Base-by-base conservation (phyloP, 2,329 filamentous ascomycete genomes). In the Cytospora leucostoma region DNA sequence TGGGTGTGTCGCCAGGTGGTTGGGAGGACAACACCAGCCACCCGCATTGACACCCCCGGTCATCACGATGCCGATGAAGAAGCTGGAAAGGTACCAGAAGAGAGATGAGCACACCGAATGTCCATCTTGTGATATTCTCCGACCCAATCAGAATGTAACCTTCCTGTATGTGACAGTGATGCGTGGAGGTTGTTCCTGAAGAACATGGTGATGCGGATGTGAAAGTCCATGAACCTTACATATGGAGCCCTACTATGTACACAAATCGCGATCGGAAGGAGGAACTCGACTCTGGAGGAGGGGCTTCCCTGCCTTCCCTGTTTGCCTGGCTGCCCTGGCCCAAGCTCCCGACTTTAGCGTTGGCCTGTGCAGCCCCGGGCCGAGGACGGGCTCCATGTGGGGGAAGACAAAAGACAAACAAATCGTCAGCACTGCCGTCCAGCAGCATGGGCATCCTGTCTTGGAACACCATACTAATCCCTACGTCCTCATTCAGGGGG, bases 1-100 rank as follows among this genome's bases (percentile, higher is more conserved):
- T 51, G 47, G 19, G 56, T 58, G 34, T 19, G 53, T 64, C 58
- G 61, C 52, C 34, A 50, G 52, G 64, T 65, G 64, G 64, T 65
- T 65, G 64, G 64, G 64, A 35, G 17, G 47, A 33, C 34, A 57
- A 61, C 64, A 65, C 64, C 64, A 65, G 64, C 64, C 64, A 65
- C 64, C 64, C 19, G n/a, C n/a, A 53, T 61, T 47, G 40, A 15
- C 17, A 44, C 8, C 58, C 53, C 2, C 5, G 40, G 10, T 1
- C 7, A 19, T 21, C 44, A 47, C 44, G n/a, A 19, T 7, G n/a
- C 19, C 44, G n/a, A 19, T 19, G 44, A 47, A 19, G 44, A 47
- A 47, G 40, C 40, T 44, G 40, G 40, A 44, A 44, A 44, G 17
- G 11, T n/a, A 44, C 17, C 17, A 44, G 10, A n/a, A 44, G 40